phyloP scores from a whole-genome alignment of 2,329 filamentous ascomycete genomes.

The Daldinia eschscholtzii region DNA sequence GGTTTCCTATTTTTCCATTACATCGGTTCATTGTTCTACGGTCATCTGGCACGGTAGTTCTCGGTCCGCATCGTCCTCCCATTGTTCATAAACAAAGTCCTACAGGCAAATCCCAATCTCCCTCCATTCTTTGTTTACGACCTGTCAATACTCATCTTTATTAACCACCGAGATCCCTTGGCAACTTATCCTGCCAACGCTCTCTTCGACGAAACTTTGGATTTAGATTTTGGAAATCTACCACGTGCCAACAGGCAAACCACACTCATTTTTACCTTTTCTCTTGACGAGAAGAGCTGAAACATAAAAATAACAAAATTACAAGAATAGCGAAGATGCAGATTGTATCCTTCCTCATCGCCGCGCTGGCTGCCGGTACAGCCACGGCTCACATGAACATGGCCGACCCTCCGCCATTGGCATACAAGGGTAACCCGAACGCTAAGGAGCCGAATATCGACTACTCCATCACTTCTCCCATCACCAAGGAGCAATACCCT shows the following conservation, averaged over 20 bases:
- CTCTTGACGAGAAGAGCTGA: slow-evolving; percentile 38
- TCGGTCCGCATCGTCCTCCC: slow-evolving; percentile 24
- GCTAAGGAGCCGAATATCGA: slow-evolving; percentile 65
- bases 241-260: slow-evolving; percentile 35
- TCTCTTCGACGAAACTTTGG: slow-evolving; percentile 13
- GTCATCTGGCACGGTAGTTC: slow-evolving; percentile 37
- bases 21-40: slow-evolving; percentile 40
- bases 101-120: slow-evolving; percentile 19
- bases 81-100: slow-evolving; percentile 39
- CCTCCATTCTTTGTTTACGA: slow-evolving; percentile 30
- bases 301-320: slow-evolving; percentile 26
- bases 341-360: slow-evolving; percentile 53
- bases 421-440: slow-evolving; percentile 66
- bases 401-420: slow-evolving; percentile 64
- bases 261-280: slow-evolving; percentile 35
- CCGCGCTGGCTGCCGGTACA: slow-evolving; percentile 59
- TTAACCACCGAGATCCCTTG: slow-evolving; percentile 26
- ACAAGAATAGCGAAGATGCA: slow-evolving; percentile 57
- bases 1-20: slow-evolving; percentile 41
- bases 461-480: slow-evolving; percentile 78
- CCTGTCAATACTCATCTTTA: slow-evolving; percentile 21
- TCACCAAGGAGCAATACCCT: slow-evolving; percentile 75
- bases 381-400: slow-evolving; percentile 70
- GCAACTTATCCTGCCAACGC: slow-evolving; percentile 22
- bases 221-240: slow-evolving; percentile 30